Base-by-base conservation (phyloP, 495 filamentous ascomycete species). In the Aspergillus coremiiformis region DNA sequence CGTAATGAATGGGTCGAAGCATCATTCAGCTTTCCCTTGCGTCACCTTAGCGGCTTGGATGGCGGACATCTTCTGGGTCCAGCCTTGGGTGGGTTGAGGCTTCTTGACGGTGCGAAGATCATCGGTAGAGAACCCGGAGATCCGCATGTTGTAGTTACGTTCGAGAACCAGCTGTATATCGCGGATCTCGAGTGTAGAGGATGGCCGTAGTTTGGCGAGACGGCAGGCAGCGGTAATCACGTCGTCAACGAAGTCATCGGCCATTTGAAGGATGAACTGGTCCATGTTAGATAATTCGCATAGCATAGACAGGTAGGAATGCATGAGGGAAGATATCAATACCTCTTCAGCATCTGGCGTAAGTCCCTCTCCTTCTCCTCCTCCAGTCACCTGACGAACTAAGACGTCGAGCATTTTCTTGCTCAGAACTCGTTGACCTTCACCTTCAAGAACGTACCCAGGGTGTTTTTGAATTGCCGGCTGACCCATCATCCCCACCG, bases 341-440 rank as follows among this genome's bases (percentile, higher is more conserved):
- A 95, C 91, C 82, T 95, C 90, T 77, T 98, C 93, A 47, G 95
- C 90, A 59, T 96, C 93, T 0, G 93, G 86, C 35, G 87, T 86
- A 47, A 96, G 70, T 50, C 82, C 78, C 49, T 79, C 77, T 14
- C 85, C 86, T 29, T 86, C 80, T 5, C 77, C 83, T 22, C 85
- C 85, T 46, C 90, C 90, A 23, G 88, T 93, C 46, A 98, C 91
- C 67, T 96, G 90, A 41, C 90, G 84, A 4, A 96, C 90, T 24
- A 98, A 76, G 62, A 96, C 91, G 65, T 98, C 90, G 29, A 98
- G 79, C 75, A 95, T 96, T 72, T 92, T 91, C 81, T 95, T 95
- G 69, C 84, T 91, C 14, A 97, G 75, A 2, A 98, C 83, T 19
- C 89, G 81, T 65, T 95, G 89, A 11, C 87, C 90, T 57, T 93